Conservation (phyloP, 148 eudicot genomes). For the Rhododendron williamsianum region DNA sequence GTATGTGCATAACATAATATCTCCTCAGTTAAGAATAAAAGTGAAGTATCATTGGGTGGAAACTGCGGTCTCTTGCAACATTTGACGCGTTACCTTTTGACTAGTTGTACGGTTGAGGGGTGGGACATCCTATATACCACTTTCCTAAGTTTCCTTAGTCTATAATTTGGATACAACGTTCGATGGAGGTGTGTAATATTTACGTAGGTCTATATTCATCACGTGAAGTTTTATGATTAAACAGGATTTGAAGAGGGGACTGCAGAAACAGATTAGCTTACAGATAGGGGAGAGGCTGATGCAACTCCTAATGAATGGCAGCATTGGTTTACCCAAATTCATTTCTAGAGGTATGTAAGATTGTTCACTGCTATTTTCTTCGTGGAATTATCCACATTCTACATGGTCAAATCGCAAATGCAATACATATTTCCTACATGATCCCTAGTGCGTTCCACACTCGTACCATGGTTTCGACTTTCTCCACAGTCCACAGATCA, state of each 20-base stretch:
- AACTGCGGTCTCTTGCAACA: not conserved
- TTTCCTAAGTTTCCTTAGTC: not conserved
- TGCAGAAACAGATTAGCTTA: slow-evolving; percentile 56
- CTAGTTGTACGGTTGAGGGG: not conserved
- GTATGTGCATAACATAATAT: not conserved
- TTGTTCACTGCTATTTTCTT: not conserved
- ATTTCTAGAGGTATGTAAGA: slow-evolving; percentile 39
- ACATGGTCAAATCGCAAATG: not conserved
- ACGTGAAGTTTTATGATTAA: not conserved
- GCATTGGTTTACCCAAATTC: slow-evolving; percentile 47
- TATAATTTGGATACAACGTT: not conserved
- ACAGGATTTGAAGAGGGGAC: slow-evolving; percentile 31
- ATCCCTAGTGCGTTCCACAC: not conserved
- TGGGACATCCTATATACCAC: not conserved
- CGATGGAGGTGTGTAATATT: not conserved
- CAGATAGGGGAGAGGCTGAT: slow-evolving; percentile 44
- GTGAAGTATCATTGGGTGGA: not conserved
- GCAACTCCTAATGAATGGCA: slow-evolving; percentile 54
- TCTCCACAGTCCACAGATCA: not conserved
- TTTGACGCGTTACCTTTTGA: not conserved
- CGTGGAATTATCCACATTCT: not conserved
- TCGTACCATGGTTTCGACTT: not conserved
- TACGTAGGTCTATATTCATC: not conserved
- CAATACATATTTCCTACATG: not conserved
- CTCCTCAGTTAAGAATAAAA: not conserved